Evolutionary conservation across 2,329 filamentous ascomycete species (phyloP).

Genomic region (Phaeosphaeriaceae sp.): DNA sequence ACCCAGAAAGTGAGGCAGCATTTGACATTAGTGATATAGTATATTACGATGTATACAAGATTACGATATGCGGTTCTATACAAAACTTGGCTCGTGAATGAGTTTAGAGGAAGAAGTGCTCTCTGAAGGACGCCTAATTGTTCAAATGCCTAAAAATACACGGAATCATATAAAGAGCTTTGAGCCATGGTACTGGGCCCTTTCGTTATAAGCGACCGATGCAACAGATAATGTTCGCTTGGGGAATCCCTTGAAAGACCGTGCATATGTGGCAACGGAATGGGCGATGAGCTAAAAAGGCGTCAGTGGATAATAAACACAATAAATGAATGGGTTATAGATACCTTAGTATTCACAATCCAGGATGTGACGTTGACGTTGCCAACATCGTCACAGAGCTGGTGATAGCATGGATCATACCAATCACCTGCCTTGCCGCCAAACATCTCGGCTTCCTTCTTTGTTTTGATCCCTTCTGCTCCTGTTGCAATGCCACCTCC

Average conservation of each 20-base stretch:
- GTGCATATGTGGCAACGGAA: conserved; percentile 46
- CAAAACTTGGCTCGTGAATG: too few relatives aligned
- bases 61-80: too few relatives aligned
- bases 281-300: conserved; percentile 42
- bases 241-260: conserved; percentile 45
- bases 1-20: too few relatives aligned
- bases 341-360: conserved; percentile 47
- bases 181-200: conserved; percentile 42
- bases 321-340: neutral
- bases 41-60: too few relatives aligned
- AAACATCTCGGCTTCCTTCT: conserved; percentile 44
- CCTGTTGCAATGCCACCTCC: conserved; percentile 51
- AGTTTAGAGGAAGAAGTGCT: too few relatives aligned
- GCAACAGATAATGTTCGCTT: conserved; percentile 29
- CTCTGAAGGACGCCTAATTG: too few relatives aligned
- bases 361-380: conserved; percentile 50
- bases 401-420: conserved; percentile 51
- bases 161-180: conserved; percentile 34
- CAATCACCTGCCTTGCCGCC: conserved; percentile 49
- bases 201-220: conserved; percentile 26
- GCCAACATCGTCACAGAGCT: conserved; percentile 47
- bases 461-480: conserved; percentile 51
- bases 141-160: too few relatives aligned
- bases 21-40: too few relatives aligned
- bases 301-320: conserved; percentile 3